A percentile compares a stretch with the other conserved stretches of the same genome.
Conservation (phyloP, 2,329 filamentous ascomycete species). For the Fusarium praegraminearum region DNA sequence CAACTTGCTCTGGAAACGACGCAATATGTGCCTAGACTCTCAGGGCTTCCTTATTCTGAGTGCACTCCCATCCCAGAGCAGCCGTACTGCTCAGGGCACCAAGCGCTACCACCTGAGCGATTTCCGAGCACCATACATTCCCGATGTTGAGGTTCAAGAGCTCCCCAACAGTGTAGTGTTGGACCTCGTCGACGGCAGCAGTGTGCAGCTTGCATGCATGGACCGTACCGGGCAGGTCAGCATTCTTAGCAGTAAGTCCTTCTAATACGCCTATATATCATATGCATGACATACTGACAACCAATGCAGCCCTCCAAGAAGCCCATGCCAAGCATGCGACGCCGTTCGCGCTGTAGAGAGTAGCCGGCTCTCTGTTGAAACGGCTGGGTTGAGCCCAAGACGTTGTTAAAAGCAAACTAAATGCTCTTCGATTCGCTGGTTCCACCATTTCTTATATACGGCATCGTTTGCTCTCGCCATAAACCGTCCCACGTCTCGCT, state of each 20-base stretch:
- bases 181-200: slow-evolving; percentile 71
- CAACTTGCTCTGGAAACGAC: slow-evolving; percentile 94
- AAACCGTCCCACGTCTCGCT: slow-evolving; percentile 27
- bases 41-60: slow-evolving; percentile 86
- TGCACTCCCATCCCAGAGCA: slow-evolving; percentile 67
- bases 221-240: slow-evolving; percentile 69
- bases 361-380: neutral
- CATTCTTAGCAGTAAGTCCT: slow-evolving; percentile 65
- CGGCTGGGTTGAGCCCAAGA: slow-evolving; percentile 13
- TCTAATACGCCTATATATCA: neutral
- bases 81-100: slow-evolving; percentile 59
- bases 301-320: slow-evolving; percentile 51
- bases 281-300: slow-evolving; percentile 10
- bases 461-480: slow-evolving; percentile 12
- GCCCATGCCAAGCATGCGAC: slow-evolving; percentile 52
- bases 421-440: slow-evolving; percentile 12
- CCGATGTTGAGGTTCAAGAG: slow-evolving; percentile 93
- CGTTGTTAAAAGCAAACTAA: slow-evolving; percentile 7
- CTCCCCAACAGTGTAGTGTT: slow-evolving; percentile 84
- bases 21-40: slow-evolving; percentile 86
- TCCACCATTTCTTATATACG: slow-evolving; percentile 31
- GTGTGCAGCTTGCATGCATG: slow-evolving; percentile 73
- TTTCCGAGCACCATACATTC: slow-evolving; percentile 81
- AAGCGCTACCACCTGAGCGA: slow-evolving; percentile 90
- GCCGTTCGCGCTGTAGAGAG: slow-evolving; percentile 50